Base-by-base conservation (phyloP, 1,284 basidiomycete species). In the Ganoderma meredithae region DNA sequence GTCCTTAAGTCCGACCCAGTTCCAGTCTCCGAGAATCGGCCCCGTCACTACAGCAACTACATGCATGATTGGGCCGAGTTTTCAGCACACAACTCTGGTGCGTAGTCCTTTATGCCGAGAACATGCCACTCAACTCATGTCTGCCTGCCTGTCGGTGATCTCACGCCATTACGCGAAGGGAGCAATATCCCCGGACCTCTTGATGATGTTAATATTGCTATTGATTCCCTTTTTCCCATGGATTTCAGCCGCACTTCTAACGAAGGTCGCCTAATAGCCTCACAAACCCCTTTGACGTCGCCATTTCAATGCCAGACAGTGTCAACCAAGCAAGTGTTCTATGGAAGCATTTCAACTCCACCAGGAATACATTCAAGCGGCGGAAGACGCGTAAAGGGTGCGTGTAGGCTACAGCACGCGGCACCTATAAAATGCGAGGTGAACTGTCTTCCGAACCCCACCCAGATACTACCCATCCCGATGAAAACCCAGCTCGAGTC, bases 401-500 rank as follows among this genome's bases (percentile, higher is more conserved):
- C 27, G 15, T 15, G 27, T 55, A 27, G 27, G 27, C 17, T 55
- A 13, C 27, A 4, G 27, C 15, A 33, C 1, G 9, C 15, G 25
- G 52, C 31, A 19, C 15, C 27, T 55, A 55, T 55, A 55, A 19
- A 55, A 33, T 9, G 52, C 17, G 15, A 2, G 31, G 7, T 6
- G 49, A n/a, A 10, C 25, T 22, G 15, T 17, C 52, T 3, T 33
- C 17, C 4, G n/a, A 33, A 33, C 3, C 31, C 5, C 13, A 33
- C 52, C 52, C 52, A 53, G 25, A 12, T 12, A 27, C 13, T 9
- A 12, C n/a, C 15, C 15, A 15, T 33, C 31, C 0, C 10, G 19
- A 58, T 58, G 55, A 39, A 36, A n/a, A 12, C n/a, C 15, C 55
- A 58, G 3, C 55, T 58, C 36, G 55, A 58, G 10, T 22, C 55